Evolutionary conservation across 257 asterid genomes (phyloP).

Genomic region (Gardenia jasminoides): DNA sequence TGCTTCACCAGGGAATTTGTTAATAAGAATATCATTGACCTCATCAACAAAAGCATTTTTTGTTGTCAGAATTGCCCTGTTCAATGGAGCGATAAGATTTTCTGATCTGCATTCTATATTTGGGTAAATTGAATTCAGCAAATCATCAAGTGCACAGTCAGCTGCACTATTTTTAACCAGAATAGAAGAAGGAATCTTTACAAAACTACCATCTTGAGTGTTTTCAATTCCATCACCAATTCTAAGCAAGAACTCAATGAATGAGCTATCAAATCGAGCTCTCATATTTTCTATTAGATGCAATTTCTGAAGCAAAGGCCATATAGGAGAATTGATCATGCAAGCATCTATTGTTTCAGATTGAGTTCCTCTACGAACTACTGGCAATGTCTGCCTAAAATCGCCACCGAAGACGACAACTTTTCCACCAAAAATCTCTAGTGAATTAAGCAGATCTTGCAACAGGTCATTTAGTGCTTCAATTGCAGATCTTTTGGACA

Average conservation of each 20-base stretch:
- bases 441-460: background rate
- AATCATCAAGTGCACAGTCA: background rate
- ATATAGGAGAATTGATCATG: background rate
- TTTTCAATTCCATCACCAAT: background rate
- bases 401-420: slow-evolving; percentile 1
- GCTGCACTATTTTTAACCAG: background rate
- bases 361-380: background rate
- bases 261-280: background rate
- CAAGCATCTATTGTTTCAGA: too few relatives aligned
- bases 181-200: background rate
- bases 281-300: background rate
- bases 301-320: background rate
- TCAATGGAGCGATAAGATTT: background rate
- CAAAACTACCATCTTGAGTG: background rate
- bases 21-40: too few relatives aligned
- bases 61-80: too few relatives aligned
- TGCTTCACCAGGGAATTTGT: too few relatives aligned
- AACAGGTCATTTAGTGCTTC: background rate
- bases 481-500: background rate
- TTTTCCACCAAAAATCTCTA: background rate
- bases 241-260: too few relatives aligned
- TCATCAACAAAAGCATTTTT: too few relatives aligned
- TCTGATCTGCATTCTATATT: background rate
- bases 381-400: slow-evolving; percentile 5
- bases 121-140: too few relatives aligned